These are phyloP conservation scores for Pythium rhizo-oryzae DNA, from an alignment of 352 stramenopile genomes.

Conservation along the genomic window DNA sequence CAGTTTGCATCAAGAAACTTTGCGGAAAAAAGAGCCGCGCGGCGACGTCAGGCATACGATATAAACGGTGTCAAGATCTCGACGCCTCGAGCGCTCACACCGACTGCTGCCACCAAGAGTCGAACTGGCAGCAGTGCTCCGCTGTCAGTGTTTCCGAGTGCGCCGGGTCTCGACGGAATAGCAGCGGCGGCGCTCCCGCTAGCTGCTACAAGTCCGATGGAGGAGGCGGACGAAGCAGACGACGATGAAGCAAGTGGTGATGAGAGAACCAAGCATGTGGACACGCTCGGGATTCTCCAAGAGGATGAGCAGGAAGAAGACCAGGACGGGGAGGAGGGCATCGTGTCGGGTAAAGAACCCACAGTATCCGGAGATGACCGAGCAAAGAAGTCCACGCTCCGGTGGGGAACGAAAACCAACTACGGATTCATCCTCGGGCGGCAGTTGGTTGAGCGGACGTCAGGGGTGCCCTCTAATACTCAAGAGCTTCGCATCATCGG, in stretches of 20 bases:
- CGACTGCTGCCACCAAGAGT: background rate
- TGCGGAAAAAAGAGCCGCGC: background rate
- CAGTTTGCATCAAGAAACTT: constrained; percentile 17
- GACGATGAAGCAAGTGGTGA: background rate
- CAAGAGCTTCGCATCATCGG: constrained; percentile 7
- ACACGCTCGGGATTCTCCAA: background rate
- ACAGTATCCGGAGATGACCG: background rate
- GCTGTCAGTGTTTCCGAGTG: background rate
- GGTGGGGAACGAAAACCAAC: constrained; percentile 1
- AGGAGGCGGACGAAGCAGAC: background rate
- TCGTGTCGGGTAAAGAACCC: background rate
- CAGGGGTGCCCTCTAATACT: background rate
- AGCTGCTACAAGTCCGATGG: too few relatives aligned
- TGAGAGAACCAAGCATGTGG: constrained; percentile 10
- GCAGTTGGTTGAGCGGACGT: background rate
- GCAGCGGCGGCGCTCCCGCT: background rate
- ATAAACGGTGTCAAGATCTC: constrained; percentile 4
- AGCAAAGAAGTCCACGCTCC: background rate
- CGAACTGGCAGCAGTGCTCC: background rate
- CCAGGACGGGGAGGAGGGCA: background rate
- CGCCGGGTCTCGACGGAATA: background rate
- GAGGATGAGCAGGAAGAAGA: constrained; percentile 17
- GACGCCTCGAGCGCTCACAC: constrained; percentile 14
- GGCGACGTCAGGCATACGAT: constrained; percentile 3
- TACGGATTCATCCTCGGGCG: constrained; percentile 4